These are phyloP conservation scores for Garcia nutans DNA, from an alignment of 345 rosid genomes.

Conservation along the genomic window DNA sequence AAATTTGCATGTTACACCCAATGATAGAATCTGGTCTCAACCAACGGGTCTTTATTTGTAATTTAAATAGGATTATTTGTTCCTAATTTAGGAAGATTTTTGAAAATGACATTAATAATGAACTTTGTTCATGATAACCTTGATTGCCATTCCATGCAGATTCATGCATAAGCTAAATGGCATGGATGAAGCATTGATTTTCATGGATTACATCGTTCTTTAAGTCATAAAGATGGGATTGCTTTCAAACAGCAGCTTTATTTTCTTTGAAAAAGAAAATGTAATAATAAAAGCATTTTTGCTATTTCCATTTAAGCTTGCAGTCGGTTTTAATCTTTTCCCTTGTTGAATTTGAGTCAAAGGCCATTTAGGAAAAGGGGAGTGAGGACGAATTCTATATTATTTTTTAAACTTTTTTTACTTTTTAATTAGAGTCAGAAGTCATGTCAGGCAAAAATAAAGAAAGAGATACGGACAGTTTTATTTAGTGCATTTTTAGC, in stretches of 20 bases:
- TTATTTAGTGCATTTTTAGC: not conserved
- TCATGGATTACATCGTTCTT: not conserved
- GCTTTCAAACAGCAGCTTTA: not conserved
- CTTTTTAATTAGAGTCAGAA: not conserved
- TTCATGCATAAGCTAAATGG: not conserved
- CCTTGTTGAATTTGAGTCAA: not conserved
- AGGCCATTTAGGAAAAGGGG: not conserved
- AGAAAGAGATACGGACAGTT: not conserved
- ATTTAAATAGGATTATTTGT: not conserved
- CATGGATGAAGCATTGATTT: not conserved
- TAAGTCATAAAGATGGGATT: not conserved
- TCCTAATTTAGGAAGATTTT: not conserved
- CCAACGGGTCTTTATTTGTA: not conserved
- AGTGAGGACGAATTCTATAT: not conserved
- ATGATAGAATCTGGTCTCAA: not conserved
- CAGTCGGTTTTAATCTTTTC: not conserved
- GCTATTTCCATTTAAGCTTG: not conserved
- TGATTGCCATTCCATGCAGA: not conserved
- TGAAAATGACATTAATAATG: not conserved
- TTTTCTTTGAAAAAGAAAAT: not conserved
- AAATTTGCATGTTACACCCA: not conserved
- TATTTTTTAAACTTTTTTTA: not conserved
- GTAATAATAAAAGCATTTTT: not conserved
- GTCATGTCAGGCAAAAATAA: not conserved
- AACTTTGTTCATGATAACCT: not conserved